These are phyloP conservation scores for Pythium folliculosum DNA, from an alignment of 352 stramenopile species.

Conservation along the genomic window DNA sequence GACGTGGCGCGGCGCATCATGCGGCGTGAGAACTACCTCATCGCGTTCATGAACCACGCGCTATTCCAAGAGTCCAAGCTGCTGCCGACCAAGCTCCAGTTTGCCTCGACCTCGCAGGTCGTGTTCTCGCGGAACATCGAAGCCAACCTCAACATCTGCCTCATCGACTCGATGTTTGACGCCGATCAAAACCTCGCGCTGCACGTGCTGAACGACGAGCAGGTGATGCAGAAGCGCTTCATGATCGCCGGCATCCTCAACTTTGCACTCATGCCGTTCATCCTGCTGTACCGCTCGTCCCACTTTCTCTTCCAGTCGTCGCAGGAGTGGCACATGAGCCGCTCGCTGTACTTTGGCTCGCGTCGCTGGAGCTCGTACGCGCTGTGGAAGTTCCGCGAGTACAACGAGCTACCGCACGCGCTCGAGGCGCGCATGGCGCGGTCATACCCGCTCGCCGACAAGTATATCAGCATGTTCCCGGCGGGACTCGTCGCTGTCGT, in stretches of 20 bases:
- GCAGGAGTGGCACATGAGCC: conserved; percentile 94
- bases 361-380: conserved; percentile 92
- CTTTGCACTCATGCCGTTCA: conserved; percentile 95
- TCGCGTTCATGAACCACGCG: conserved; percentile 96
- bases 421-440: conserved; percentile 93
- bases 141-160: conserved; percentile 94
- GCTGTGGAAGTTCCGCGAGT: conserved; percentile 95
- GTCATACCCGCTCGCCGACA: conserved; percentile 91
- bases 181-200: conserved; percentile 72
- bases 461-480: conserved; percentile 95
- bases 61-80: conserved; percentile 90
- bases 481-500: conserved; percentile 88
- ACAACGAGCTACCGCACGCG: conserved; percentile 98
- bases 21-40: conserved; percentile 98
- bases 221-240: conserved; percentile 93
- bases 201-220: conserved; percentile 91
- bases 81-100: conserved; percentile 72
- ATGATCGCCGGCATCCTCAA: conserved; percentile 94
- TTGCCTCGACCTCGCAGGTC: conserved; percentile 72
- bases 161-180: conserved; percentile 98
- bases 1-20: conserved; percentile 97
- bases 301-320: conserved; percentile 97
- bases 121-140: conserved; percentile 92
- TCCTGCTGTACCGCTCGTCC: conserved; percentile 96
- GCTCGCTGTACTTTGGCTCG: conserved; percentile 93